These are phyloP conservation scores for Coemansia sp. DNA, from an alignment of 192 early-diverging fungal genomes.

Conservation along the genomic window DNA sequence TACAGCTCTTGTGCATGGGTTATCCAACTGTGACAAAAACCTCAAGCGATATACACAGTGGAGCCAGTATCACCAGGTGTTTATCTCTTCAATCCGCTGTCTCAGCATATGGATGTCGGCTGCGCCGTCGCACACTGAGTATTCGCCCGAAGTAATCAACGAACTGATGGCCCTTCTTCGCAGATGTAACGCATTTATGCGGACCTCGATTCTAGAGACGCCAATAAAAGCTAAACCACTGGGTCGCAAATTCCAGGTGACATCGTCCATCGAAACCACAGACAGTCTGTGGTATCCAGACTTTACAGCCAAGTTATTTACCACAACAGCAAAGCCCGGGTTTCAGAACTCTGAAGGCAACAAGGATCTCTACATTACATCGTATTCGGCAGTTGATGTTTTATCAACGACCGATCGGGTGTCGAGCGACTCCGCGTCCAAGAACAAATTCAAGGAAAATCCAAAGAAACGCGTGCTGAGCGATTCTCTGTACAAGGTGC, in stretches of 20 bases:
- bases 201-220: neutral
- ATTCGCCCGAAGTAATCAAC: conserved; percentile 3
- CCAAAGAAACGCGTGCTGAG: conserved; percentile 20
- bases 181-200: conserved; percentile 33
- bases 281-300: conserved; percentile 4
- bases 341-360: neutral
- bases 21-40: conserved; percentile 30
- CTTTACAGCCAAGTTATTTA: neutral
- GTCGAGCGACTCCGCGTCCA: neutral
- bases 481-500: conserved; percentile 35
- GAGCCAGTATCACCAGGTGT: conserved; percentile 45
- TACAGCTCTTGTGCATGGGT: conserved; percentile 9
- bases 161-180: conserved; percentile 22
- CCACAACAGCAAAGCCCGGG: neutral
- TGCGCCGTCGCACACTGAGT: neutral
- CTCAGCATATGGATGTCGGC: conserved; percentile 35
- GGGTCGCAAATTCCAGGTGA: conserved; percentile 25
- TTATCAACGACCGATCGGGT: neutral
- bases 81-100: conserved; percentile 47
- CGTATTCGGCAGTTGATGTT: conserved; percentile 7
- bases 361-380: conserved; percentile 4
- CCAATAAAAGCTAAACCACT: neutral
- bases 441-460: conserved; percentile 1
- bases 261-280: conserved; percentile 14
- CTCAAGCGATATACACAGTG: conserved; percentile 27